These are phyloP conservation scores for Kwoniella sp. DNA, from an alignment of 768 basidiomycete genomes.

Conservation along the genomic window DNA sequence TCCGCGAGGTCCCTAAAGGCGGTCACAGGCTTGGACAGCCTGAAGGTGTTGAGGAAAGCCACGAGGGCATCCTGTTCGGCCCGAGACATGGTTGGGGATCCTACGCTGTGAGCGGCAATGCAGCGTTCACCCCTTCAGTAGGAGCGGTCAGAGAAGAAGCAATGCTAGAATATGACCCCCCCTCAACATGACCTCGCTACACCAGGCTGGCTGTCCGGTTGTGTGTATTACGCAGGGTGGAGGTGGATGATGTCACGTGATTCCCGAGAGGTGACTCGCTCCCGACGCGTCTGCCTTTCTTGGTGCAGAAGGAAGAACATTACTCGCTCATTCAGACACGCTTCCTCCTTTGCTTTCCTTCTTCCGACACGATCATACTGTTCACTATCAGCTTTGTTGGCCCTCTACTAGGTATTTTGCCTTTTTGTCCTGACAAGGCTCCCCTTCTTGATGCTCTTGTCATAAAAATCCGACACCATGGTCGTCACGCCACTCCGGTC, in stretches of 20 bases:
- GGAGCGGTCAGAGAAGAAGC: too few species aligned
- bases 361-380: too few species aligned
- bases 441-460: neutral
- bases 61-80: conserved; percentile 39
- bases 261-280: neutral
- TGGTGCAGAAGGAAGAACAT: conserved; percentile 1
- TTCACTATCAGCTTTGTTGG: too few species aligned
- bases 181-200: too few species aligned
- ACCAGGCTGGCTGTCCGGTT: neutral
- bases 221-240: neutral
- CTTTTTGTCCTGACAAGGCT: too few species aligned
- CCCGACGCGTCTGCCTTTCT: conserved; percentile 4
- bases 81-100: conserved; percentile 24
- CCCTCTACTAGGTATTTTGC: too few species aligned
- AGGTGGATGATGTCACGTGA: conserved; percentile 7
- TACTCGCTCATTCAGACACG: conserved; percentile 1
- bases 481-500: neutral
- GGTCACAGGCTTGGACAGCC: conserved; percentile 23
- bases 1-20: conserved; percentile 37
- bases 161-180: too few species aligned
- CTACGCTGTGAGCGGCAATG: neutral
- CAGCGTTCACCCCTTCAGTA: neutral
- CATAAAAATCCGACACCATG: too few species aligned
- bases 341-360: neutral
- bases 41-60: conserved; percentile 42